A percentile compares a stretch with the other conserved stretches of the same genome.
Evolutionary conservation across 805 yeast species (phyloP).

Genomic region (Blastobotrys parvus): DNA sequence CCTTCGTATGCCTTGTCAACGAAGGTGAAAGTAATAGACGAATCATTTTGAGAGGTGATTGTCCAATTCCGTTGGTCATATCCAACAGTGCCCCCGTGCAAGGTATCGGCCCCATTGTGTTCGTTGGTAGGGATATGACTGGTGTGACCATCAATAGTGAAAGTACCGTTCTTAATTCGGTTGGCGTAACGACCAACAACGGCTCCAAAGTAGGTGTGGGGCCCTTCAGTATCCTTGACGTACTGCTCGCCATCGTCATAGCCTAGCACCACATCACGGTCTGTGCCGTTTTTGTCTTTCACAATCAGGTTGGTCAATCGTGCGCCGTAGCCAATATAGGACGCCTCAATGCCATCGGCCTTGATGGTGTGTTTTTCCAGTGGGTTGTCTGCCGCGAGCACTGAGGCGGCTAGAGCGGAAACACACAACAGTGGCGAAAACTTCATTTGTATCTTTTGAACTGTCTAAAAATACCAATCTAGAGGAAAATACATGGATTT

Average conservation of each 20-base stretch:
- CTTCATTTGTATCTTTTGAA: background rate
- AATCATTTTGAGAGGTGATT: background rate
- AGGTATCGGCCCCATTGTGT: constrained; percentile 2
- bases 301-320: constrained; percentile 4
- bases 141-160: background rate
- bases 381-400: background rate
- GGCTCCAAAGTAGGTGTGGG: constrained; percentile 5
- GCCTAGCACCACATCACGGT: constrained; percentile 4
- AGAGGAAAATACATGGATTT: too few relatives aligned
- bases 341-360: constrained; percentile 5
- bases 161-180: constrained; percentile 5
- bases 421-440: background rate
- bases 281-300: constrained; percentile 2
- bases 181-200: constrained; percentile 7
- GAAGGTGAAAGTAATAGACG: constrained; percentile 2
- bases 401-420: background rate
- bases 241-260: constrained; percentile 1
- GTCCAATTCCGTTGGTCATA: constrained; percentile 8
- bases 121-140: constrained; percentile 2
- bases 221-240: constrained; percentile 2
- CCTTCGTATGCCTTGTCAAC: constrained; percentile 2
- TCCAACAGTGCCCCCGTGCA: constrained; percentile 4
- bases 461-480: too few relatives aligned
- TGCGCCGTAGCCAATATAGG: constrained; percentile 6
- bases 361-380: constrained; percentile 4